These are phyloP conservation scores for Raffaelea albimanens DNA, from an alignment of 2,329 filamentous ascomycete species.

Conservation along the genomic window DNA sequence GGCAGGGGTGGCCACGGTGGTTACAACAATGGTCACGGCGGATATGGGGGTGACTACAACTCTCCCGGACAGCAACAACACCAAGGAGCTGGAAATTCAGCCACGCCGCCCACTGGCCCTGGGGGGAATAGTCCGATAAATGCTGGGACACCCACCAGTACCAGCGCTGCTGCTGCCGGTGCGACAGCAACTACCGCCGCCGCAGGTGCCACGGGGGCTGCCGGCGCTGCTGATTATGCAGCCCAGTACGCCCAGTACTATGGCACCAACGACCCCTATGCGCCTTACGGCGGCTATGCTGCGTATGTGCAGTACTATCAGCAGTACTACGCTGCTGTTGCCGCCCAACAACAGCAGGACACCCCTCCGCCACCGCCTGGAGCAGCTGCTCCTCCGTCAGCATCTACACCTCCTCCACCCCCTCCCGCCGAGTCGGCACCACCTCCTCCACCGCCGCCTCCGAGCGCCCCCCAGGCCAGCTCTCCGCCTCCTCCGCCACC, in stretches of 20 bases:
- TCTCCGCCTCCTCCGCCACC: slow-evolving; percentile 47
- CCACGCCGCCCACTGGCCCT: slow-evolving; percentile 25
- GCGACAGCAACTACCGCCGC: background rate
- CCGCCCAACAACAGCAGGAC: slow-evolving; percentile 36
- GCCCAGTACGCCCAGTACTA: slow-evolving; percentile 83
- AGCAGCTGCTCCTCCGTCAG: too few species aligned
- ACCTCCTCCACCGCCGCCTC: slow-evolving; percentile 46
- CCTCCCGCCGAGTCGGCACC: slow-evolving; percentile 35
- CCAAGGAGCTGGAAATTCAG: slow-evolving; percentile 24
- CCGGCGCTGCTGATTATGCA: slow-evolving; percentile 55
- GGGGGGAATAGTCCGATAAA: background rate
- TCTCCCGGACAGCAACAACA: slow-evolving; percentile 15
- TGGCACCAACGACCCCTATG: slow-evolving; percentile 63
- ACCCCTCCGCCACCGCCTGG: slow-evolving; percentile 10
- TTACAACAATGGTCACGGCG: slow-evolving; percentile 19
- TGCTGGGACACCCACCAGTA: background rate
- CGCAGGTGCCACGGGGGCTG: slow-evolving; percentile 26
- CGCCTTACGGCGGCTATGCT: slow-evolving; percentile 80
- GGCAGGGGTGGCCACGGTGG: slow-evolving; percentile 6
- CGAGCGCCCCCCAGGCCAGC: slow-evolving; percentile 42
- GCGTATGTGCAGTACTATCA: slow-evolving; percentile 69
- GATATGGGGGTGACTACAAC: slow-evolving; percentile 11
- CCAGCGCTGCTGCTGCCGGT: background rate
- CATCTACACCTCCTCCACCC: slow-evolving; percentile 9
- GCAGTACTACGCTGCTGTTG: slow-evolving; percentile 49